Percentiles rank a stretch among this genome's conserved stretches.
phyloP scores from a whole-genome alignment of 2,329 filamentous ascomycete species.

The Bipolaris zeicola region DNA sequence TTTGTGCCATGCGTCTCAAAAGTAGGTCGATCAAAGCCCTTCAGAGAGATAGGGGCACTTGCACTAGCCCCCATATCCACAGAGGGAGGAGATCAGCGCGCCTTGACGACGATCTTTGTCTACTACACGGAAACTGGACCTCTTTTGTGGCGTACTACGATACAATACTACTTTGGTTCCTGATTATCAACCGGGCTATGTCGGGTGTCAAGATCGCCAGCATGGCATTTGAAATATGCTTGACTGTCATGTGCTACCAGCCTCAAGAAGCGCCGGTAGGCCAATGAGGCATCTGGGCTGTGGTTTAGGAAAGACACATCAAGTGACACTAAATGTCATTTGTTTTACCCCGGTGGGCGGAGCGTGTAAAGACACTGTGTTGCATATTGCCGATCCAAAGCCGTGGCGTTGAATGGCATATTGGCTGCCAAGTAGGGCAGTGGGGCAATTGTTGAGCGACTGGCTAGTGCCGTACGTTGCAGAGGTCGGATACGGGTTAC shows the following conservation, averaged over 20 bases:
- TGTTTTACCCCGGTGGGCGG: too few species aligned
- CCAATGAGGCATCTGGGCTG: too few species aligned
- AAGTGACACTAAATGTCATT: too few species aligned
- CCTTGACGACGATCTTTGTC: constrained; percentile 6
- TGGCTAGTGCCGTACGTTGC: neutral
- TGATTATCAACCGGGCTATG: neutral
- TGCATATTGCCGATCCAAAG: neutral
- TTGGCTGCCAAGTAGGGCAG: constrained; percentile 1
- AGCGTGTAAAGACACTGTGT: neutral
- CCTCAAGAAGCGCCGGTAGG: neutral
- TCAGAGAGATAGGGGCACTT: neutral
- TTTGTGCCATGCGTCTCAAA: neutral
- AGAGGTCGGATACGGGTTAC: neutral
- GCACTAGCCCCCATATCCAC: neutral
- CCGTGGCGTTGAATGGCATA: neutral
- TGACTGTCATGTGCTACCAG: neutral
- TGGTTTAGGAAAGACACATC: neutral
- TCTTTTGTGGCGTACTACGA: neutral
- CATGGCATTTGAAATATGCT: neutral
- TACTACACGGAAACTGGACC: neutral
- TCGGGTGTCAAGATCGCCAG: neutral
- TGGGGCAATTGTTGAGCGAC: neutral
- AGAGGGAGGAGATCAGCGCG: constrained; percentile 2
- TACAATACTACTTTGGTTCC: neutral
- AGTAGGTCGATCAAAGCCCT: neutral